phyloP scores from a whole-genome alignment of 176 grass and related monocot species.

The Aegilops umbellulata region DNA sequence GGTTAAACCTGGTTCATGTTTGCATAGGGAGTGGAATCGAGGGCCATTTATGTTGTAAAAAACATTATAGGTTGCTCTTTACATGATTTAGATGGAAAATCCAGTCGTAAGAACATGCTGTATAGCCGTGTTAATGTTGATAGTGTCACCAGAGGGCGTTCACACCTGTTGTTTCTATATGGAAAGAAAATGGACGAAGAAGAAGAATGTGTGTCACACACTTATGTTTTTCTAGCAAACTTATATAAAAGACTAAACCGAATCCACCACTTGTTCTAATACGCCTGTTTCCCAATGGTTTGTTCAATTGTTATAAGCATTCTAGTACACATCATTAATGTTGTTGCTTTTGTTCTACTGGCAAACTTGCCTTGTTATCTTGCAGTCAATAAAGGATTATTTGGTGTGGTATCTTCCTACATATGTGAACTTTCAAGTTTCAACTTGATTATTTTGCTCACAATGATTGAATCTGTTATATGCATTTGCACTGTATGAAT shows the following conservation, averaged over 20 bases:
- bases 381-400: not conserved
- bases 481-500: not conserved
- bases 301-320: slow-evolving; percentile 16
- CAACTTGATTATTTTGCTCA: not conserved
- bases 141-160: not conserved
- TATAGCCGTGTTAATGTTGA: not conserved
- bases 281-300: not conserved
- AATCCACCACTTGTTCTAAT: not conserved
- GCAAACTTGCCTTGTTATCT: slow-evolving; percentile 17
- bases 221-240: not conserved
- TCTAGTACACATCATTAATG: not conserved
- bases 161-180: not conserved
- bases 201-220: not conserved
- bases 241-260: not conserved
- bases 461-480: not conserved
- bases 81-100: not conserved
- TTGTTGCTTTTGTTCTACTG: not conserved
- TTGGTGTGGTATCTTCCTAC: not conserved
- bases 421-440: not conserved
- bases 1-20: not conserved
- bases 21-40: not conserved
- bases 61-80: not conserved
- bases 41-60: not conserved
- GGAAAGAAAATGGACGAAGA: not conserved
- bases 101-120: not conserved